These are phyloP conservation scores for Aegilops tauschii DNA, from an alignment of 176 grass and related monocot species.

Conservation along the genomic window DNA sequence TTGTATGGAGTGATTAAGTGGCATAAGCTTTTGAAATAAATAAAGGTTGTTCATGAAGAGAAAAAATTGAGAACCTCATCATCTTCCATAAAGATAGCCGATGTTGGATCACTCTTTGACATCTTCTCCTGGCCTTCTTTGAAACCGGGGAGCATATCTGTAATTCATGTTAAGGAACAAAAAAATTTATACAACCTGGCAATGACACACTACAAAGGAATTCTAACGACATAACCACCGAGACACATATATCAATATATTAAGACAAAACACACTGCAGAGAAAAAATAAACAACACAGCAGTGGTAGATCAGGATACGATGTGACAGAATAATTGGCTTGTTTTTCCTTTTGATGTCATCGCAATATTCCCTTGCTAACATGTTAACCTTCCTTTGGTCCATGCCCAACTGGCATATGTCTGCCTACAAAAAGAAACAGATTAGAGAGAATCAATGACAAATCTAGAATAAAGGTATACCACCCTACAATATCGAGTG, in stretches of 20 bases:
- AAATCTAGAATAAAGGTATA: not conserved
- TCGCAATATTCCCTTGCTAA: constrained; percentile 88
- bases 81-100: constrained; percentile 94
- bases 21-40: not conserved
- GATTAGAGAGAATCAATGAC: not conserved
- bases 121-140: constrained; percentile 93
- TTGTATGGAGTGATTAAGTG: not conserved
- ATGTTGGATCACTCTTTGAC: constrained; percentile 92
- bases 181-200: not conserved
- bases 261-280: not conserved
- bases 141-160: constrained; percentile 97
- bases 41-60: not conserved
- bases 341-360: constrained; percentile 89
- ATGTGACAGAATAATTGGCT: constrained; percentile 97
- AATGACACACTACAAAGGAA: not conserved
- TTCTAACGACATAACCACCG: not conserved
- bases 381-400: constrained; percentile 89
- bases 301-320: constrained; percentile 55
- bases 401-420: constrained; percentile 94
- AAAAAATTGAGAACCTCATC: constrained; percentile 62
- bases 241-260: not conserved
- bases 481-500: not conserved
- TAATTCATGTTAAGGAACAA: constrained; percentile 24
- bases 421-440: constrained; percentile 59
- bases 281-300: not conserved